Percentiles rank a stretch among this genome's conserved stretches.
phyloP scores from a whole-genome alignment of 169 alveolate species.

The Plasmodium cynomolgi region DNA sequence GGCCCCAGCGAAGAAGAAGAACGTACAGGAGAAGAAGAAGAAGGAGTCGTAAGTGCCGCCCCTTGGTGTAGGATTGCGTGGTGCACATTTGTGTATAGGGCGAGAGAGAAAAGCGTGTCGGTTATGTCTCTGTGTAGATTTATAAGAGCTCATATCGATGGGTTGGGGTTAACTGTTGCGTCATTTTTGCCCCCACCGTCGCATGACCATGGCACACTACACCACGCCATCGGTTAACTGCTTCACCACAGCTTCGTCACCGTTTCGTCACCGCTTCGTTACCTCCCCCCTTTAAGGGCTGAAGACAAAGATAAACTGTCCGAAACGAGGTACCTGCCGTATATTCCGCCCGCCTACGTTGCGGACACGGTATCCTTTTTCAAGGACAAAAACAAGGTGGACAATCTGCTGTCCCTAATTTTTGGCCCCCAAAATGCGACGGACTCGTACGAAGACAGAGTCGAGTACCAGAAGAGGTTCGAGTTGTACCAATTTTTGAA shows the following conservation, averaged over 20 bases:
- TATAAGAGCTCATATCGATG: not conserved
- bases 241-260: not conserved
- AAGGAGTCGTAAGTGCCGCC: conserved; percentile 39
- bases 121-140: not conserved
- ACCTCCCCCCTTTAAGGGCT: not conserved
- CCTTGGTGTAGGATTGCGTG: not conserved
- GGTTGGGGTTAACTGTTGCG: not conserved
- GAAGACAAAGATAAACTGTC: conserved; percentile 69
- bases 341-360: conserved; percentile 84
- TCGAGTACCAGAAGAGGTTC: conserved; percentile 75
- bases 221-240: not conserved
- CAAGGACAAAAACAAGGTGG: conserved; percentile 80
- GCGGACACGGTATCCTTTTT: conserved; percentile 81
- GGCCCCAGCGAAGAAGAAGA: conserved; percentile 62
- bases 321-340: conserved; percentile 84
- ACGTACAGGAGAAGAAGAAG: conserved; percentile 63
- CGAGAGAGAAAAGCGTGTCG: not conserved
- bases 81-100: not conserved
- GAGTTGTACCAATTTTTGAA: conserved; percentile 76
- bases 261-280: not conserved
- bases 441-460: conserved; percentile 80
- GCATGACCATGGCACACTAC: not conserved
- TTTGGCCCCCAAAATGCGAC: conserved; percentile 82
- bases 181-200: not conserved
- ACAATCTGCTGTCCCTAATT: conserved; percentile 80